Percentiles rank a stretch among this genome's conserved stretches.
Evolutionary conservation across 495 filamentous ascomycete genomes (phyloP).

Genomic region (Beverwykella pulmonaria): DNA sequence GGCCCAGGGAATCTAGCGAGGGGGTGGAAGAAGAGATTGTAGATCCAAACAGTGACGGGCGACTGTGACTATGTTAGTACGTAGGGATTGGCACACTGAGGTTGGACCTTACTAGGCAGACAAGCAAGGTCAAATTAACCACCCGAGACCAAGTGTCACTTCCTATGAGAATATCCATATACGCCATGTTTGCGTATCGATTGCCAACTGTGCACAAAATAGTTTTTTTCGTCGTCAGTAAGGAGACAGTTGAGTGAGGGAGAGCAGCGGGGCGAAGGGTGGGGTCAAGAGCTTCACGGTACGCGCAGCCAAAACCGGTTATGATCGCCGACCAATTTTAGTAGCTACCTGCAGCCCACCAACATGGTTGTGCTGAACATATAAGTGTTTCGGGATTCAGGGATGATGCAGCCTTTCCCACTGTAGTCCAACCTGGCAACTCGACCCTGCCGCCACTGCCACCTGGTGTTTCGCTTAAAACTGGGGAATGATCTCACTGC

Average conservation of each 20-base stretch:
- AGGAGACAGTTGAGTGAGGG: neutral
- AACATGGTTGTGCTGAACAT: no score
- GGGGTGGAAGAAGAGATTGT: slow-evolving; percentile 26
- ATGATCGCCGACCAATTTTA: neutral
- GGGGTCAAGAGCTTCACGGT: neutral
- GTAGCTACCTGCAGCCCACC: slow-evolving; percentile 4
- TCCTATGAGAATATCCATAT: slow-evolving; percentile 7
- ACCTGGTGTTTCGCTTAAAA: neutral
- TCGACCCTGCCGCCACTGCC: neutral
- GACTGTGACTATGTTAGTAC: slow-evolving; percentile 1
- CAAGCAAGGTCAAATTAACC: slow-evolving; percentile 12
- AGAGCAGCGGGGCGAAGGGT: neutral
- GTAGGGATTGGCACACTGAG: neutral
- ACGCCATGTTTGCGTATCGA: slow-evolving; percentile 7
- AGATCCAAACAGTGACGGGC: slow-evolving; percentile 8
- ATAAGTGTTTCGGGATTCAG: neutral
- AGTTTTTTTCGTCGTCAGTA: neutral
- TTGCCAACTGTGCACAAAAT: no score
- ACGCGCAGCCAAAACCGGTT: neutral
- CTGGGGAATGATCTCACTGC: neutral
- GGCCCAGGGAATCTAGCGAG: slow-evolving; percentile 24
- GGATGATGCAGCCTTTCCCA: neutral
- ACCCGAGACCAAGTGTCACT: slow-evolving; percentile 5
- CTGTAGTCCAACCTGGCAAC: neutral
- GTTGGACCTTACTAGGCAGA: slow-evolving; percentile 1